Evolutionary conservation across 441 rosid species (phyloP).

Genomic region (Sinapis alba): DNA sequence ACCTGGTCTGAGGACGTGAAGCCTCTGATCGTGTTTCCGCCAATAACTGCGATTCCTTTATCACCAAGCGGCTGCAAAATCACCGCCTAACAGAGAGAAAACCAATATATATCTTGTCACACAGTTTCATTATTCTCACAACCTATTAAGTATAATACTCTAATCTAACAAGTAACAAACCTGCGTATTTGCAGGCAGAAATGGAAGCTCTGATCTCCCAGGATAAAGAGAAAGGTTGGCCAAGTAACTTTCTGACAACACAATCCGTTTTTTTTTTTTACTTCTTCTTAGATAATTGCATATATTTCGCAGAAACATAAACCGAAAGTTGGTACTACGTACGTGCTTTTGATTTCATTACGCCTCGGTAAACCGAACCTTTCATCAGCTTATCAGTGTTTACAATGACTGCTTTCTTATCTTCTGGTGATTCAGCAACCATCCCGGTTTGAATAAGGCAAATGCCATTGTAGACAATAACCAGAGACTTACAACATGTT

Average conservation of each 20-base stretch:
- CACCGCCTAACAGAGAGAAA: constrained; percentile 61
- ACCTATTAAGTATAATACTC: neutral
- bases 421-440: constrained; percentile 58
- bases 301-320: neutral
- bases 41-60: constrained; percentile 67
- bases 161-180: no score
- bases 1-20: constrained; percentile 91
- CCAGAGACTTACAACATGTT: constrained; percentile 79
- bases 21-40: constrained; percentile 87
- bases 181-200: constrained; percentile 81
- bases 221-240: constrained; percentile 89
- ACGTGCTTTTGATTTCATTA: constrained; percentile 76
- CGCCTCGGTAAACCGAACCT: constrained; percentile 71
- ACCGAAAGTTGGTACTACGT: constrained; percentile 40
- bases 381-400: constrained; percentile 61
- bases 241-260: constrained; percentile 70
- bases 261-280: neutral
- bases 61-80: constrained; percentile 90
- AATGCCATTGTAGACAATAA: constrained; percentile 56
- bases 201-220: constrained; percentile 79
- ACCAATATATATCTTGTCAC: constrained; percentile 15
- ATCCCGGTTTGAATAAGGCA: constrained; percentile 75
- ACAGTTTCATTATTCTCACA: neutral
- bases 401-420: constrained; percentile 46
- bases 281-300: neutral